Evolutionary conservation across 2,329 filamentous ascomycete species (phyloP), one percentile per base, ranked within the genome.

Genomic region (Trichoderma endophyticum): DNA sequence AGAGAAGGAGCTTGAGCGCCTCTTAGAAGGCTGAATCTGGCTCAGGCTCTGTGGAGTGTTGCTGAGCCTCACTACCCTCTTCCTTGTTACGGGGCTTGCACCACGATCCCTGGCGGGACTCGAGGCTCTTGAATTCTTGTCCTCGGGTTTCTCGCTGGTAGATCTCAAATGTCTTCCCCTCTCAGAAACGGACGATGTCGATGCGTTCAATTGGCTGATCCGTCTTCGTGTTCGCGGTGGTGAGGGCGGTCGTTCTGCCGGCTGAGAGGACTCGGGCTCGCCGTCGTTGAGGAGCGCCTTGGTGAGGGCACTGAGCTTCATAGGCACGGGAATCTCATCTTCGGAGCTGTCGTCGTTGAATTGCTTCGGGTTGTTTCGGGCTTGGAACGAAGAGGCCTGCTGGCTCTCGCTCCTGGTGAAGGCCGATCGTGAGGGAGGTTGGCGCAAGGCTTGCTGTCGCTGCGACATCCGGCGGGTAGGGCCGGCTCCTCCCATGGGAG

Each of bases 281-380:
- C 88, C 88, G 73, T 91, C 89, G 71, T 89, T 89, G 28, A 98
- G 86, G 18, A 98, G 86, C 24, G 94, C 95, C 79, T 96, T 95
- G 63, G 95, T 97, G 75, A 96, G 89, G 77, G 95, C 94, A 80
- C 94, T 98, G 80, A 98, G 92, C 83, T 96, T 97, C 89, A 96
- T 94, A 77, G 94, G 94, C 76, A 93, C 92, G 18, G 93, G 92
- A 32, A 97, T 93, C 82, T 98, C 95, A 78, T 98, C 95, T 82
- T 98, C 95, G 28, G 95, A 97, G 84, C 93, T 97, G 79, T 97
- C 95, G 77, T 93, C 91, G 75, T 79, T 75, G 73, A 80, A 91
- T 72, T 80, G 86, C 62, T 85, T 84, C 72, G 81, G 75, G 65
- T 84, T 82, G 64, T 78, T 75, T 71, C 79, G 76, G 56, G 77